Evolutionary conservation across 1,284 basidiomycete species (phyloP).

Genomic region (Cystobasidium slooffiae): DNA sequence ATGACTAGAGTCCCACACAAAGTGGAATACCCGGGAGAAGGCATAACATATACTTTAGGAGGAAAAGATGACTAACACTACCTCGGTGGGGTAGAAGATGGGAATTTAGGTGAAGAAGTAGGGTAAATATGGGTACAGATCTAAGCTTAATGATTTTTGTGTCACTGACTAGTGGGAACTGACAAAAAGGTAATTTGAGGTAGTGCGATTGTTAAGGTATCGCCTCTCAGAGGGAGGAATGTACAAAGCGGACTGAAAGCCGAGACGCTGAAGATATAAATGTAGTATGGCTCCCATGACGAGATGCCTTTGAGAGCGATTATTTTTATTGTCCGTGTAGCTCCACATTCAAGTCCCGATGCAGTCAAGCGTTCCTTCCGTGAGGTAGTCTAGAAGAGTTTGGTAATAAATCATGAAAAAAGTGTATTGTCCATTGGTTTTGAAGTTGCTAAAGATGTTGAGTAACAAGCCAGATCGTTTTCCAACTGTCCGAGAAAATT

Average conservation of each 20-base stretch:
- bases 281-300: too few species aligned
- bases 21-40: neutral
- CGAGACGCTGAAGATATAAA: too few species aligned
- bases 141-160: neutral
- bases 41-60: too few species aligned
- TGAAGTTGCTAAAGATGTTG: neutral
- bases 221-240: too few species aligned
- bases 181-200: neutral
- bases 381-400: neutral
- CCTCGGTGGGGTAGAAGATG: too few species aligned
- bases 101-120: neutral
- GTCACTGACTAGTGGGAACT: neutral
- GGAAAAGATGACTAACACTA: too few species aligned
- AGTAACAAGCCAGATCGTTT: neutral
- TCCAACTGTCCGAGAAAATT: too few species aligned
- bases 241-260: too few species aligned
- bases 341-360: neutral
- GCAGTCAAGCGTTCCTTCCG: neutral
- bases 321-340: too few species aligned
- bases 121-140: conserved; percentile 2
- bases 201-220: too few species aligned
- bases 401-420: neutral
- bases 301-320: too few species aligned
- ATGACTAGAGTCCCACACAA: neutral
- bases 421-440: conserved; percentile 16